phyloP scores from a whole-genome alignment of 441 rosid species.

The Populus hybrid region DNA sequence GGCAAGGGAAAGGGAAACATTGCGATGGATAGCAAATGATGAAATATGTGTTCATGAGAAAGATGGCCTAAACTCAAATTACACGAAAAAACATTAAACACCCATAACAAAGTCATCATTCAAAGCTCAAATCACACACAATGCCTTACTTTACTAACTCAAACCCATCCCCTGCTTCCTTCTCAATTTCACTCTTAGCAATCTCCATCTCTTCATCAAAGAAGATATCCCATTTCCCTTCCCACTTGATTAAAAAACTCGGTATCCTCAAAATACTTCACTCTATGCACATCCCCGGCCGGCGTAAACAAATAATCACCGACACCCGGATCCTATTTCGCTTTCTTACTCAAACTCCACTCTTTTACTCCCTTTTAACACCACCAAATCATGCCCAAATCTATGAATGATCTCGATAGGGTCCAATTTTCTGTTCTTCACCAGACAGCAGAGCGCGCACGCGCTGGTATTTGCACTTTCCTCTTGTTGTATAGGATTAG shows the following conservation, averaged over 20 bases:
- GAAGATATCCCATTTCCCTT: constrained; percentile 75
- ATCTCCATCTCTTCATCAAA: constrained; percentile 73
- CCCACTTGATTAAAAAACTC: constrained; percentile 89
- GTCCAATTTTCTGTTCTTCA: constrained; percentile 56
- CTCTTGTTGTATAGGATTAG: background rate
- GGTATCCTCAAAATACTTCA: constrained; percentile 75
- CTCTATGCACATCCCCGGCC: constrained; percentile 75
- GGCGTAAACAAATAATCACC: constrained; percentile 85
- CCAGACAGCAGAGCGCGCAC: constrained; percentile 60
- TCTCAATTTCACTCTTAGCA: constrained; percentile 40
- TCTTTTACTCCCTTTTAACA: constrained; percentile 63
- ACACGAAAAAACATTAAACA: background rate
- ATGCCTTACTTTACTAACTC: constrained; percentile 2
- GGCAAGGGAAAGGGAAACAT: no score
- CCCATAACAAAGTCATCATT: background rate
- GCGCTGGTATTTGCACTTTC: constrained; percentile 10
- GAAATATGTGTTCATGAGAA: background rate
- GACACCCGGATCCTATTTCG: constrained; percentile 49
- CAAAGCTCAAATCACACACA: background rate
- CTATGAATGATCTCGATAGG: constrained; percentile 67
- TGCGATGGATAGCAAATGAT: background rate
- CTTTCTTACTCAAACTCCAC: constrained; percentile 82
- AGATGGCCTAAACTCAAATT: background rate
- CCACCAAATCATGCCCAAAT: constrained; percentile 79
- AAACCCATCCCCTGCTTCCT: constrained; percentile 39